phyloP scores from a whole-genome alignment of 228 moss, liverwort and hornwort genomes.

The Sphagnum fallax region DNA sequence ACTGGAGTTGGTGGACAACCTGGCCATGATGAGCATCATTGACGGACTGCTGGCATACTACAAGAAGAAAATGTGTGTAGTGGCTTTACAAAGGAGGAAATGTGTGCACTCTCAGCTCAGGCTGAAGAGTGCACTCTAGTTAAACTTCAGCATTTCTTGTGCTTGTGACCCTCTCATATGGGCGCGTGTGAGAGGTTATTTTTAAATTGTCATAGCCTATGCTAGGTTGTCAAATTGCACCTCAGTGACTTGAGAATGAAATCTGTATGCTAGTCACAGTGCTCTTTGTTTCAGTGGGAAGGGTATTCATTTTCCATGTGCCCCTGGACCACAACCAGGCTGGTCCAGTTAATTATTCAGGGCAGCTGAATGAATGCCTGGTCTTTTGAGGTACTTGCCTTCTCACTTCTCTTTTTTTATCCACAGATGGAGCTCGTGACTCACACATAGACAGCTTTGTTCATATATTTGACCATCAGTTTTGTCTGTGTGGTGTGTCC shows the following conservation, averaged over 20 bases:
- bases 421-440: too few species aligned
- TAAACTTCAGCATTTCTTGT: constrained; percentile 9
- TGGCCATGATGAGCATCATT: constrained; percentile 79
- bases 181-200: constrained; percentile 10
- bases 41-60: not conserved
- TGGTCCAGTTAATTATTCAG: too few species aligned
- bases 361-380: too few species aligned
- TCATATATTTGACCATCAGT: too few species aligned
- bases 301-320: not conserved
- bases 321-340: too few species aligned
- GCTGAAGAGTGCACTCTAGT: constrained; percentile 1
- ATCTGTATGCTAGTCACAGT: too few species aligned
- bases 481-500: too few species aligned
- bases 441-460: too few species aligned
- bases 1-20: constrained; percentile 84
- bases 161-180: constrained; percentile 12
- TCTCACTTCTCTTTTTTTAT: too few species aligned
- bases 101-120: constrained; percentile 3
- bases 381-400: too few species aligned
- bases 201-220: constrained; percentile 2
- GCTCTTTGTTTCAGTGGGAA: constrained; percentile 2
- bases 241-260: too few species aligned
- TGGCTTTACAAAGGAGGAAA: constrained; percentile 1
- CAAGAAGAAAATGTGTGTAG: not conserved
- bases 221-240: too few species aligned